A percentile compares a stretch with the other conserved stretches of the same genome.
Evolutionary conservation across 768 basidiomycete species (phyloP).

Genomic region (Rhodocollybia butyracea): DNA sequence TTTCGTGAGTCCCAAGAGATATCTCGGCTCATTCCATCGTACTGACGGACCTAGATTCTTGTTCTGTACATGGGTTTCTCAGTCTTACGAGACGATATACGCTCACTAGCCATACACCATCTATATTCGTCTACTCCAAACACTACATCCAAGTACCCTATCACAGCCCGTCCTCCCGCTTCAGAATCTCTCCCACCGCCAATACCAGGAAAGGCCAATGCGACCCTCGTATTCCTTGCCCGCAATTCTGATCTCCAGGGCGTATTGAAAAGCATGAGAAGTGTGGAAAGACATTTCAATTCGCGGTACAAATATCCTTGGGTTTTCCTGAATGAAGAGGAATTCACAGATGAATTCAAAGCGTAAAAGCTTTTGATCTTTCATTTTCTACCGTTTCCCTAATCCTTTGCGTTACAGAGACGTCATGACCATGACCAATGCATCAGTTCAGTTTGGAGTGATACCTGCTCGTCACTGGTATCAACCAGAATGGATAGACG

Average conservation of each 20-base stretch:
- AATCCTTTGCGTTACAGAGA: conserved; percentile 17
- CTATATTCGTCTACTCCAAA: neutral
- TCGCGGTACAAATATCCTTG: conserved; percentile 56
- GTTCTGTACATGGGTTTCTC: neutral
- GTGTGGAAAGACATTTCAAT: conserved; percentile 60
- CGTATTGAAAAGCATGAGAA: conserved; percentile 46
- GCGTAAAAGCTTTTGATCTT: conserved; percentile 27
- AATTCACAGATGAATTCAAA: conserved; percentile 54
- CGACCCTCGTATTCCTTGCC: conserved; percentile 55
- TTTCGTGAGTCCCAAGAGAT: neutral
- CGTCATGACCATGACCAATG: conserved; percentile 18
- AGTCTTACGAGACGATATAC: neutral
- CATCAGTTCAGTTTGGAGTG: conserved; percentile 43
- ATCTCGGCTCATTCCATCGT: neutral
- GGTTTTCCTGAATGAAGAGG: conserved; percentile 61
- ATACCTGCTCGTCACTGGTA: conserved; percentile 61
- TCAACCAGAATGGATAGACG: conserved; percentile 72
- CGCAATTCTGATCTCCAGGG: conserved; percentile 43
- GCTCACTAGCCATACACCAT: neutral
- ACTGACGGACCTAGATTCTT: neutral
- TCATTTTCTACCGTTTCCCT: neutral
- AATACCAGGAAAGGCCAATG: conserved; percentile 40
- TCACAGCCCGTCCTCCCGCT: neutral
- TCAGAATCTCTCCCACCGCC: neutral
- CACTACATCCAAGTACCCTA: neutral